Conservation (phyloP, 306 rosid genomes). For the Dryas drummondii region DNA sequence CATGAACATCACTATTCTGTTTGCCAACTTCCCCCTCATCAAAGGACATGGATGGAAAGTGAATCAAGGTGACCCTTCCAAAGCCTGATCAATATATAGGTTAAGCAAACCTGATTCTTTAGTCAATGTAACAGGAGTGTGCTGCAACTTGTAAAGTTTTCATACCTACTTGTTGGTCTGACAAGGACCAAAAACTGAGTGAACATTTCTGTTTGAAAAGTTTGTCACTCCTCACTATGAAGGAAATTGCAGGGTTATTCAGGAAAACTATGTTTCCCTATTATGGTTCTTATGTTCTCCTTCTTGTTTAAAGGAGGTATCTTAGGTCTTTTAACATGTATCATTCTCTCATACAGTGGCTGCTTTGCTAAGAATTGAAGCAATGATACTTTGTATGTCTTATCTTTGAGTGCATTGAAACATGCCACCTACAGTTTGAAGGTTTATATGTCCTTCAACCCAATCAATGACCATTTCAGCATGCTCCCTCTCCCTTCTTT, state of each 20-base stretch:
- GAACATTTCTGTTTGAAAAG: background rate
- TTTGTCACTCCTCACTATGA: background rate
- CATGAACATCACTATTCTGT: slow-evolving; percentile 24
- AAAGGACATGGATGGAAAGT: slow-evolving; percentile 23
- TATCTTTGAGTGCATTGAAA: too few relatives aligned
- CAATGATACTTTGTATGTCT: background rate
- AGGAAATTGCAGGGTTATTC: slow-evolving; percentile 15
- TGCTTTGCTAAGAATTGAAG: background rate
- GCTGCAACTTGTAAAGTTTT: slow-evolving; percentile 20
- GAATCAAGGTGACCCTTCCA: slow-evolving; percentile 17
- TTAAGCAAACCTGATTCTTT: slow-evolving; percentile 22
- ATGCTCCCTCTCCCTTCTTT: background rate
- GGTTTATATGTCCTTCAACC: background rate
- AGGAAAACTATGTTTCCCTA: slow-evolving; percentile 3
- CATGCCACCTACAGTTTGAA: background rate
- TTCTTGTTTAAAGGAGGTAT: background rate
- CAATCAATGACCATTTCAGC: background rate
- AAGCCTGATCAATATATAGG: slow-evolving; percentile 16
- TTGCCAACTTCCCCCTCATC: slow-evolving; percentile 24
- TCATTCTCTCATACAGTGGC: background rate
- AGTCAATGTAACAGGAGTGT: slow-evolving; percentile 24
- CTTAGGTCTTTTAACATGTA: background rate
- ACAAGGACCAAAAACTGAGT: background rate
- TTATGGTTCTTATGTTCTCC: background rate
- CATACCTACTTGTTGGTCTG: background rate